These are phyloP conservation scores for Thalassiosira allenii DNA, from an alignment of 352 stramenopile genomes.

Conservation along the genomic window DNA sequence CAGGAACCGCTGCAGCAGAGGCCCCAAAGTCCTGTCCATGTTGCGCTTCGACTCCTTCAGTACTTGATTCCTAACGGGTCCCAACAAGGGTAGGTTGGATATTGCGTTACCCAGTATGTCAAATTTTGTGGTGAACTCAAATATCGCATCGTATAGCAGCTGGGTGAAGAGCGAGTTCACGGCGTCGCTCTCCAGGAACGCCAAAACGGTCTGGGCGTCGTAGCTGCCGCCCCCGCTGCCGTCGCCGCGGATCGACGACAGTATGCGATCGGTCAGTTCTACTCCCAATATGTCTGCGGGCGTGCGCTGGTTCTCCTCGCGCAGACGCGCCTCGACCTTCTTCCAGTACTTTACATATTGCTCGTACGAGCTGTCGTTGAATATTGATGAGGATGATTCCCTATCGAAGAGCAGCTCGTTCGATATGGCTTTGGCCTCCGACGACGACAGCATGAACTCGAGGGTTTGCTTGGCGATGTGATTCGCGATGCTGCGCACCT, in stretches of 20 bases:
- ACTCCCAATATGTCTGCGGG: slow-evolving; percentile 54
- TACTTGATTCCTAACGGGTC: slow-evolving; percentile 75
- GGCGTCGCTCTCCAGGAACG: slow-evolving; percentile 71
- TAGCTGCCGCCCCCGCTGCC: slow-evolving; percentile 47
- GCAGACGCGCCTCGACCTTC: slow-evolving; percentile 46
- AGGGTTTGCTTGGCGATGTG: slow-evolving; percentile 56
- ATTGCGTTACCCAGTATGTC: slow-evolving; percentile 79
- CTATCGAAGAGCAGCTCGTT: slow-evolving; percentile 61
- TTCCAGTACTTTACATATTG: slow-evolving; percentile 68
- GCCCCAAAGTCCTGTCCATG: slow-evolving; percentile 70
- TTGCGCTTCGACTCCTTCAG: slow-evolving; percentile 67
- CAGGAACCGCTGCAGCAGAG: slow-evolving; percentile 67
- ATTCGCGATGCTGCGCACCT: slow-evolving; percentile 56
- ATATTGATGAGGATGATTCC: slow-evolving; percentile 29
- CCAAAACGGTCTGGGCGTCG: slow-evolving; percentile 63
- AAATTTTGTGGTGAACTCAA: slow-evolving; percentile 74
- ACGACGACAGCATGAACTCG: slow-evolving; percentile 53
- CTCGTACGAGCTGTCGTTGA: slow-evolving; percentile 59
- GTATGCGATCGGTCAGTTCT: slow-evolving; percentile 61
- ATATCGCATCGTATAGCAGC: slow-evolving; percentile 76
- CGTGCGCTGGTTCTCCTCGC: slow-evolving; percentile 55
- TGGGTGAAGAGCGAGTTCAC: slow-evolving; percentile 70
- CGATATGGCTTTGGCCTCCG: slow-evolving; percentile 57
- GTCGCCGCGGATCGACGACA: slow-evolving; percentile 56
- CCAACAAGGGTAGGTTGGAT: slow-evolving; percentile 64